phyloP scores from a whole-genome alignment of 2,329 filamentous ascomycete genomes.

The Cyphellophora europaea region DNA sequence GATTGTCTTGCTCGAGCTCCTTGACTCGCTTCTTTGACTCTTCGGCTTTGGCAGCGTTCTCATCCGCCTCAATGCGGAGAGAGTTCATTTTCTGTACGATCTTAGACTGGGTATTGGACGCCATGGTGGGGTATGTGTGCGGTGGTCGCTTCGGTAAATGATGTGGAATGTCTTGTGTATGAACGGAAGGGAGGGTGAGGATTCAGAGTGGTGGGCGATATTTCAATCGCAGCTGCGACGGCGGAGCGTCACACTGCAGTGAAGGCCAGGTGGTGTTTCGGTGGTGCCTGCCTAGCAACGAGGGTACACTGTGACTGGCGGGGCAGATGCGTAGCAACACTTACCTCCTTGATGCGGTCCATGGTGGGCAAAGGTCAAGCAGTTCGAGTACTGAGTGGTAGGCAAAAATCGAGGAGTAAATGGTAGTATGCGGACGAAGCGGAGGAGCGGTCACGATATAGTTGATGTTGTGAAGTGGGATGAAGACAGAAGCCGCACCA shows the following conservation, averaged over 20 bases:
- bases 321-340: constrained; percentile 30
- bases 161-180: constrained; percentile 5
- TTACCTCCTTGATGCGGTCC: constrained; percentile 86
- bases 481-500: no score
- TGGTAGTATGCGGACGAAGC: no score
- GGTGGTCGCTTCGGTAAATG: constrained; percentile 5
- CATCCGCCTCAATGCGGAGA: constrained; percentile 89
- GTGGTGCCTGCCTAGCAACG: constrained; percentile 15
- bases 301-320: constrained; percentile 23
- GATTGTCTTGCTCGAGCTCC: constrained; percentile 84
- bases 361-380: no score
- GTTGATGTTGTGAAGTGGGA: no score
- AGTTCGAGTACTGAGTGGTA: no score
- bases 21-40: constrained; percentile 85
- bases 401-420: no score
- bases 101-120: constrained; percentile 19
- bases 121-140: constrained; percentile 8
- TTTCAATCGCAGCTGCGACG: no score
- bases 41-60: constrained; percentile 69
- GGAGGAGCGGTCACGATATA: no score
- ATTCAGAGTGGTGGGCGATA: no score
- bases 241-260: neutral
- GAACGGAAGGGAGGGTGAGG: constrained; percentile 10
- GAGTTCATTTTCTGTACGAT: constrained; percentile 74
- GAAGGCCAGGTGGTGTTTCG: neutral